phyloP scores from a whole-genome alignment of 352 stramenopile species.

The Phytophthora multivora region DNA sequence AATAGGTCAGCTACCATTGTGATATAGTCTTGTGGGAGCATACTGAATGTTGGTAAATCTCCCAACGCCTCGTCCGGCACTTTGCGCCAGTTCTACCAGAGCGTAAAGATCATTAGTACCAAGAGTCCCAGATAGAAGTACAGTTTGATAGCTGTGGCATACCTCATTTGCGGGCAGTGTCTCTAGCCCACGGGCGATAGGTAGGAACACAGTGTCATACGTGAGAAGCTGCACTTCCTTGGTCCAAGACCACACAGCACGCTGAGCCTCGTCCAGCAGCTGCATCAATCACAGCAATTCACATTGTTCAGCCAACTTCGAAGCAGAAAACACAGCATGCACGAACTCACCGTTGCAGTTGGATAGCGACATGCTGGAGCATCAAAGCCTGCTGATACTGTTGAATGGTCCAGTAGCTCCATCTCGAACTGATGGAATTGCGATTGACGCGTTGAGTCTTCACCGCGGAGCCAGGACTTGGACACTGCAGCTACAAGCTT shows the following conservation, averaged over 20 bases:
- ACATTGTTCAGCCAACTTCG: neutral
- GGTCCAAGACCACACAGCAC: conserved; percentile 51
- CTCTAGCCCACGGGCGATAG: conserved; percentile 57
- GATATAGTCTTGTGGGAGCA: conserved; percentile 86
- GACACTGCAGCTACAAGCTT: conserved; percentile 45
- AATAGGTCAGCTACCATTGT: conserved; percentile 79
- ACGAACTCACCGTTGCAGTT: conserved; percentile 15
- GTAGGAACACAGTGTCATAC: conserved; percentile 73
- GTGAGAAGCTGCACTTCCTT: conserved; percentile 66
- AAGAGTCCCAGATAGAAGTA: neutral
- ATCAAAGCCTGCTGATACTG: conserved; percentile 13
- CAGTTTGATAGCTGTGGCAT: neutral
- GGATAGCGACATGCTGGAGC: conserved; percentile 19
- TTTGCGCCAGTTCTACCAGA: conserved; percentile 57
- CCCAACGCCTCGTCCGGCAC: conserved; percentile 44
- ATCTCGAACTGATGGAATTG: conserved; percentile 61
- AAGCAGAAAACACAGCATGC: conserved; percentile 7
- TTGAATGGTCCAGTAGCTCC: conserved; percentile 36
- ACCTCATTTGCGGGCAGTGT: conserved; percentile 57
- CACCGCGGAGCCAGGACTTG: conserved; percentile 56
- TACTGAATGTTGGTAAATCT: conserved; percentile 78
- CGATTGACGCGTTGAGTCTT: conserved; percentile 43
- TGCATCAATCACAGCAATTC: conserved; percentile 19
- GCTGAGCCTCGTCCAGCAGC: conserved; percentile 56
- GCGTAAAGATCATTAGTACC: conserved; percentile 7